Base-by-base conservation (phyloP, 192 early-diverging fungal genomes). In the Funneliformis geosporum region DNA sequence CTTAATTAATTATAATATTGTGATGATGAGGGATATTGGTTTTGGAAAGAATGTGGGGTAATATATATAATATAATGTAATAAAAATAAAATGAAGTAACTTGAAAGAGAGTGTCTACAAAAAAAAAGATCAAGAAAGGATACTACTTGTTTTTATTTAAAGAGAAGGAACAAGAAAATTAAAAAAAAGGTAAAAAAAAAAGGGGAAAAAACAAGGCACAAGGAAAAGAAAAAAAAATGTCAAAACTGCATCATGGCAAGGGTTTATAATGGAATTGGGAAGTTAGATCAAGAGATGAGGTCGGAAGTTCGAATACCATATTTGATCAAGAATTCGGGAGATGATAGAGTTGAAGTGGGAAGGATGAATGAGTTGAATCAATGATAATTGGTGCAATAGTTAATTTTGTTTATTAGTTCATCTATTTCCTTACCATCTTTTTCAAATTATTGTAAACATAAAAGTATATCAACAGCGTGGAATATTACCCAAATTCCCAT, bases 11-110 rank as follows among this genome's bases (percentile, higher is more conserved):
- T 25, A 27, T 62, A 27, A 27, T 62, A 27, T 27, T 5, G 16
- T 67, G 16, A 67, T 33, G 25, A 39, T 33, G 25, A 67, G 25
- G 33, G 25, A 38, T 25, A 67, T 67, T 47, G 46, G 46, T 47
- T 67, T 38, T 67, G 65, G 65, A 67, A 67, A 67, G 65, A 67
- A 67, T 67, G 65, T 33, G 65, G 65, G 65, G 33, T 67, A 67
- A 14, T 11, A 62, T 18, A 18, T 59, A 18, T 8, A 59, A 59
- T 18, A 59, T 59, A 59, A 12, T 18, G 10, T 59, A 59, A 59
- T 4, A 59, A n/a, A n/a, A n/a, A n/a, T 27, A 62, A 67, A 38
- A 67, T 33, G 39, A 67, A 25, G 38, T 16, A 14, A 67, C 14
- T 12, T 16, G 8, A 38, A 16, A 67, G 33, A 10, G 23, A 67